Base-by-base conservation (phyloP, 2,329 filamentous ascomycete species). In the Bipolaris cookei region DNA sequence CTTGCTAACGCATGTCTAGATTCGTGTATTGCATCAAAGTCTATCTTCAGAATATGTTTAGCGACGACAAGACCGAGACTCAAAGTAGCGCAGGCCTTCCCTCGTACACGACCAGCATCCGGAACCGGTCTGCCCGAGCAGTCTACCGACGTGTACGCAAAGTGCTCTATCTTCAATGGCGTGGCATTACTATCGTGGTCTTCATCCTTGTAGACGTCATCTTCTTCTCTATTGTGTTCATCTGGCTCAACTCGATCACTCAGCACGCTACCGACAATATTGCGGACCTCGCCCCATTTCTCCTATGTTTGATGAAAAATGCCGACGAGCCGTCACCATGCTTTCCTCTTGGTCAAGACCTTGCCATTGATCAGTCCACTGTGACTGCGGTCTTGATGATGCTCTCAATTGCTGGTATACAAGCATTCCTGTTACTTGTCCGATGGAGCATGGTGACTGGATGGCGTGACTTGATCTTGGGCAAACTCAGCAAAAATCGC, bases 151-250 rank as follows among this genome's bases (percentile, higher is more conserved):
- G 95, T 67, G 86, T 99, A 35, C 88, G 88, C 63, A 89, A 92
- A 65, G 92, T 98, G 16, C 85, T 99, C 35, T 87, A 90, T 73
- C 85, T 98, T 3, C 95, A 99, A 77, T 99, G 95, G 95, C 86
- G 94, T 66, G 94, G 93, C 42, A 94, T 97, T 58, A 86, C 88
- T 41, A 91, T 98, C 59, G 92, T 97, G 13, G 81, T 96, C 50
- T 89, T 97, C 73, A 96, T 98, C 66, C 85, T 97, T 56, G 85
- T 87, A 58, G 93, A 98, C 73, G 92, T 98, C 61, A 88, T 97
- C 69, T 97, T 97, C 82, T 97, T 98, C 77, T 89, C 93, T 1
- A 82, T 97, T 43, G 85, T 97, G 52, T 98, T 98, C 73, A 89
- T 98, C 46, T 91, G 91, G 73, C 85, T 97, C 71, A 89, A 89